Conservation (phyloP, 805 yeast species). For the Yarrowia sp. region DNA sequence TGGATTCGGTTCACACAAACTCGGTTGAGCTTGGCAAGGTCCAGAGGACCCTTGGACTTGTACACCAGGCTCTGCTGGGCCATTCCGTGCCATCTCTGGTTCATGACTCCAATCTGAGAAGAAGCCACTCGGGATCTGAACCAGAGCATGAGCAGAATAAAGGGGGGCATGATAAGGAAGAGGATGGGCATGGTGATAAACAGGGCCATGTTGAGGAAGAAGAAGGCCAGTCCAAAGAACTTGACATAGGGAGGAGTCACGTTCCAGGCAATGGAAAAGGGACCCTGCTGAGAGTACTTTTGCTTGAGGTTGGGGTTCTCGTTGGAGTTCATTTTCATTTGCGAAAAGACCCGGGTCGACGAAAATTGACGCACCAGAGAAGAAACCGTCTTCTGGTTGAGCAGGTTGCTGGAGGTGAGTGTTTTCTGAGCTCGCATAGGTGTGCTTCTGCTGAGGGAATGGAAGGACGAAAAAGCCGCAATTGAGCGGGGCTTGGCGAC, state of each 20-base stretch:
- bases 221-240: neutral
- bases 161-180: conserved; percentile 10
- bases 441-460: neutral
- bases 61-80: conserved; percentile 5
- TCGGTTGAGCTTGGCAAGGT: conserved; percentile 5
- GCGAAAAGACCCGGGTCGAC: neutral
- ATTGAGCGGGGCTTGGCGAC: neutral
- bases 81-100: conserved; percentile 25
- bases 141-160: neutral
- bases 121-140: conserved; percentile 15
- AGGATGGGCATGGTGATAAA: conserved; percentile 18
- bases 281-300: conserved; percentile 8
- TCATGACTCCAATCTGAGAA: conserved; percentile 13
- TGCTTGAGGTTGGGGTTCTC: conserved; percentile 12
- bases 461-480: neutral
- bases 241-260: neutral
- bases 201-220: conserved; percentile 3
- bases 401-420: neutral
- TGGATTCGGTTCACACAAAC: conserved; percentile 10
- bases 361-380: neutral
- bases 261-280: conserved; percentile 11
- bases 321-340: conserved; percentile 4
- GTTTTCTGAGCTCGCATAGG: neutral
- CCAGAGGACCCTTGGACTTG: conserved; percentile 12
- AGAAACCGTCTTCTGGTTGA: neutral